Percentiles rank a stretch among this genome's conserved stretches.
These are phyloP conservation scores for Fusarium sp. DNA, from an alignment of 2,329 filamentous ascomycete species.

Conservation along the genomic window DNA sequence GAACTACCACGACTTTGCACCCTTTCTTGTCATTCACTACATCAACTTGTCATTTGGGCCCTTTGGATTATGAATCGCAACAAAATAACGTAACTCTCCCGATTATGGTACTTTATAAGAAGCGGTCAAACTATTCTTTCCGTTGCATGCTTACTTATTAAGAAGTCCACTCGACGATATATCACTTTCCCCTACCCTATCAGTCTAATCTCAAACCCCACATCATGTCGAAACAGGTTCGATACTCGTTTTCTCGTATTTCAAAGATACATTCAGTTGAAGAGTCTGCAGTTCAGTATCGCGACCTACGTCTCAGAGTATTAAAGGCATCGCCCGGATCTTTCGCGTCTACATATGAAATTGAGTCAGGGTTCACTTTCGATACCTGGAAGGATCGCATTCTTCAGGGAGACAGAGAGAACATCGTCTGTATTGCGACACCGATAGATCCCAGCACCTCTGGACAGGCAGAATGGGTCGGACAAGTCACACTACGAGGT, in stretches of 20 bases:
- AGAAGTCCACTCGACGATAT: not conserved
- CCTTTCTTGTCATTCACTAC: not conserved
- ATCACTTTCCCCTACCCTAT: not conserved
- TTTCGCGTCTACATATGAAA: not conserved
- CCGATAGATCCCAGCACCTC: not conserved
- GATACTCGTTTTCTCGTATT: not conserved
- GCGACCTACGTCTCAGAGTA: not conserved
- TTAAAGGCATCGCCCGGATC: not conserved
- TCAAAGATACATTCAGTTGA: not conserved
- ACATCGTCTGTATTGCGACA: not conserved
- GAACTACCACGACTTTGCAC: not conserved
- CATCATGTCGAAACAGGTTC: not conserved
- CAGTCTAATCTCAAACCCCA: not conserved
- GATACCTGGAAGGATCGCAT: not conserved
- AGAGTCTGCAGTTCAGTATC: not conserved
- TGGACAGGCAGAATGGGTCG: not conserved
- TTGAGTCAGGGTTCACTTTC: not conserved
- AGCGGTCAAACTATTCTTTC: not conserved
- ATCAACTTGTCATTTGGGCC: not conserved
- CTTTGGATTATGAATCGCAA: not conserved
- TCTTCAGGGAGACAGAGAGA: not conserved
- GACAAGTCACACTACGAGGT: not conserved
- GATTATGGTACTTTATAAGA: not conserved
- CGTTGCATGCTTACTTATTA: not conserved
- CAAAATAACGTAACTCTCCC: too few species aligned